These are phyloP conservation scores for Boletus reticulatus DNA, from an alignment of 768 basidiomycete genomes.

Conservation along the genomic window DNA sequence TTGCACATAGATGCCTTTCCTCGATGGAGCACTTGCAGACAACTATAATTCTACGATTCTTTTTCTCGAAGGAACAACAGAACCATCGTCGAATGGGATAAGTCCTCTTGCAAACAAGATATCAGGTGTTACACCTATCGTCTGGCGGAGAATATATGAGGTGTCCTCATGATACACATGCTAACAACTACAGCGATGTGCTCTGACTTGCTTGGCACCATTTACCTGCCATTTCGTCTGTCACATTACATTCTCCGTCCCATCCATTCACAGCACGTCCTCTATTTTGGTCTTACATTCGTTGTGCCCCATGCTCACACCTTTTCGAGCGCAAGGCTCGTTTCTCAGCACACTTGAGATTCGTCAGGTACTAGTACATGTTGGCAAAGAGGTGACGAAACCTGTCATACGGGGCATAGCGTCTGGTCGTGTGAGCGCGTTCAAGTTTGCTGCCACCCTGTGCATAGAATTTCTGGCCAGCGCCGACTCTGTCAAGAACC, in stretches of 20 bases:
- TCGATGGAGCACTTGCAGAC: too few relatives aligned
- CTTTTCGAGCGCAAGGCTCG: conserved; percentile 36
- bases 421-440: too few relatives aligned
- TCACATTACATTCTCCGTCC: not conserved
- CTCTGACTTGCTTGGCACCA: not conserved
- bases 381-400: not conserved
- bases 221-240: not conserved
- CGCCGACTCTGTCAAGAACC: too few relatives aligned
- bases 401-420: not conserved
- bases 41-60: not conserved
- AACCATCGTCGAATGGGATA: not conserved
- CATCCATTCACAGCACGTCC: not conserved
- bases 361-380: too few relatives aligned
- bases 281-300: not conserved
- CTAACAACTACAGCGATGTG: too few relatives aligned
- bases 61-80: not conserved
- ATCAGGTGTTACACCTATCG: too few relatives aligned
- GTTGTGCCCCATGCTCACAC: conserved; percentile 26
- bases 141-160: too few relatives aligned
- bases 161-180: too few relatives aligned
- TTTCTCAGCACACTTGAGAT: conserved; percentile 7
- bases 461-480: too few relatives aligned
- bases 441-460: too few relatives aligned
- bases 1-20: not conserved
- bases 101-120: not conserved